These are phyloP conservation scores for Boletus insuetus DNA, from an alignment of 768 basidiomycete genomes.

Conservation along the genomic window DNA sequence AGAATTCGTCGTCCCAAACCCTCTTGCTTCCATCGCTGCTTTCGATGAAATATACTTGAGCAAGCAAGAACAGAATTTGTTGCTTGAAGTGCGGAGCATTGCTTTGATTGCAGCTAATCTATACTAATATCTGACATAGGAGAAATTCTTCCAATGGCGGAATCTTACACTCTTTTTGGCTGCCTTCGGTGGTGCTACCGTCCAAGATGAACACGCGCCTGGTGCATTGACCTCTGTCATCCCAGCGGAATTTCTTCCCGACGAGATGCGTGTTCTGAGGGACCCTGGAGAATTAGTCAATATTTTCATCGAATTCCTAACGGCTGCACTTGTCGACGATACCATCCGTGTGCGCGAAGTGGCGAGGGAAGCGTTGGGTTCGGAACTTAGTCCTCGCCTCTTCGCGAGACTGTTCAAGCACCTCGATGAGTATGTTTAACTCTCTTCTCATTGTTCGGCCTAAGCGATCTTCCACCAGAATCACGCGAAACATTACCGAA, in stretches of 20 bases:
- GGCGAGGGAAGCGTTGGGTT: slow-evolving; percentile 76
- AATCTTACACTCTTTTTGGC: slow-evolving; percentile 79
- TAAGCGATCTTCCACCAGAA: slow-evolving; percentile 32
- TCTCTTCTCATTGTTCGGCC: background rate
- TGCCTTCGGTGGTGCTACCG: slow-evolving; percentile 65
- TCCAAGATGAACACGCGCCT: slow-evolving; percentile 50
- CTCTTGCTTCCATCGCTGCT: slow-evolving; percentile 33
- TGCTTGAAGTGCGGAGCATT: slow-evolving; percentile 34
- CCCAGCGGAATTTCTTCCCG: slow-evolving; percentile 60
- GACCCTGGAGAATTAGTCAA: slow-evolving; percentile 58
- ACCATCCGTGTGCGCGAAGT: slow-evolving; percentile 70
- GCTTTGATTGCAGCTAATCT: background rate
- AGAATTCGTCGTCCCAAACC: slow-evolving; percentile 50
- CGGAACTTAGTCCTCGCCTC: slow-evolving; percentile 69
- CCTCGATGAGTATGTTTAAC: slow-evolving; percentile 63
- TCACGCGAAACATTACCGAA: slow-evolving; percentile 51
- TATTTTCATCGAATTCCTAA: slow-evolving; percentile 65
- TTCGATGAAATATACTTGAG: slow-evolving; percentile 35
- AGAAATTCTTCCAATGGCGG: slow-evolving; percentile 79
- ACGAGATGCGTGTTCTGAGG: slow-evolving; percentile 63
- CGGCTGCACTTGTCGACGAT: slow-evolving; percentile 64
- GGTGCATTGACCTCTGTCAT: slow-evolving; percentile 52
- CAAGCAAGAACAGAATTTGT: slow-evolving; percentile 37
- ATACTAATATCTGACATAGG: slow-evolving; percentile 40
- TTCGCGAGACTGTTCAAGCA: slow-evolving; percentile 66